Evolutionary conservation across 768 basidiomycete species (phyloP).

Genomic region (Tubosaeta sp.): DNA sequence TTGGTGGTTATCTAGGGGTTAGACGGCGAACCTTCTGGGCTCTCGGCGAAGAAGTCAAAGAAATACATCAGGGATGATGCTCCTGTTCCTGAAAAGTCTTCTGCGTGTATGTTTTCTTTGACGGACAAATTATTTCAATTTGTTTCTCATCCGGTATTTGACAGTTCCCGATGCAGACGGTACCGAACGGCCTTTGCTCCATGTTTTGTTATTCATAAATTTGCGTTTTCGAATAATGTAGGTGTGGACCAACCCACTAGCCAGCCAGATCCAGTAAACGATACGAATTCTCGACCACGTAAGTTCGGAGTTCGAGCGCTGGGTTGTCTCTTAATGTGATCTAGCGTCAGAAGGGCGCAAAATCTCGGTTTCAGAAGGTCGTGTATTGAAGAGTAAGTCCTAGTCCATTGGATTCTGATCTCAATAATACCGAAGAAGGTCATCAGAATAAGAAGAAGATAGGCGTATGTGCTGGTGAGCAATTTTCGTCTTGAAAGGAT

Average conservation of each 20-base stretch:
- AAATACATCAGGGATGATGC: conserved; percentile 7
- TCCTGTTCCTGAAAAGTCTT: neutral
- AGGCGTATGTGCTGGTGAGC: conserved; percentile 16
- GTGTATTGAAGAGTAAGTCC: conserved; percentile 9
- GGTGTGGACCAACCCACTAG: neutral
- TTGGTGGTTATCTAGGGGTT: conserved; percentile 8
- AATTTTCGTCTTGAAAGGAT: conserved; percentile 1
- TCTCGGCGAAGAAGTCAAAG: conserved; percentile 5
- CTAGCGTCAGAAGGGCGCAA: neutral
- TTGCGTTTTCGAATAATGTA: neutral
- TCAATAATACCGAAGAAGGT: conserved; percentile 10
- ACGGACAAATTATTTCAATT: neutral
- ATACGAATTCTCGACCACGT: conserved; percentile 10
- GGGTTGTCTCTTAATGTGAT: conserved; percentile 2
- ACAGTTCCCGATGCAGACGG: conserved; percentile 6
- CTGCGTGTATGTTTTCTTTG: conserved; percentile 7
- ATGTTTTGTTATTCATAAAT: neutral
- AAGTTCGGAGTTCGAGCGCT: neutral
- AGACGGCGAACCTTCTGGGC: neutral
- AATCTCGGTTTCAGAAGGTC: neutral
- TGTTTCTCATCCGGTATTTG: neutral
- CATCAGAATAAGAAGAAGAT: neutral
- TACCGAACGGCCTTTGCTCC: neutral
- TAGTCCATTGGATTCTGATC: neutral
- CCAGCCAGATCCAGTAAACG: neutral